Evolutionary conservation across 352 stramenopile genomes (phyloP).

Genomic region (Globisporangium alternatum): DNA sequence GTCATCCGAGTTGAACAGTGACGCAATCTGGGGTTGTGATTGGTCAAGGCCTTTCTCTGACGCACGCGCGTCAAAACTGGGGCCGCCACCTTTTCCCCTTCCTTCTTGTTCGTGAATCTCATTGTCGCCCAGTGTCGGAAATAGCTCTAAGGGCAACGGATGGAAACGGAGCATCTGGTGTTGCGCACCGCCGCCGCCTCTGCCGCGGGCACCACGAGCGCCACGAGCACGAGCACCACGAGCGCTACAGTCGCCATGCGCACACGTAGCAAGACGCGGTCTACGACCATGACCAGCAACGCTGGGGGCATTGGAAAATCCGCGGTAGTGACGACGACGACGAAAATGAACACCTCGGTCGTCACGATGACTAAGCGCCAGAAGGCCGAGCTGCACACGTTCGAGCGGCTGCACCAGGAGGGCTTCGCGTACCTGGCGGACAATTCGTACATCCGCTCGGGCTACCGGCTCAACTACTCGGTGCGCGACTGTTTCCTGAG

Average conservation of each 20-base stretch:
- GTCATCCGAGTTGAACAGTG: background rate
- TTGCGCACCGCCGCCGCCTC: constrained; percentile 8
- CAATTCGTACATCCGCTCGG: constrained; percentile 86
- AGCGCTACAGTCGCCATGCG: constrained; percentile 15
- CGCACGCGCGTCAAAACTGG: constrained; percentile 10
- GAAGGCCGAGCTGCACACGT: constrained; percentile 52
- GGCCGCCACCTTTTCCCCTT: background rate
- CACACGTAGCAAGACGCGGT: constrained; percentile 17
- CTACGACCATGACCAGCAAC: constrained; percentile 1
- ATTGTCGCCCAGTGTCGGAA: constrained; percentile 3
- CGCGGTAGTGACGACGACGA: background rate
- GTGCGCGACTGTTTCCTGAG: constrained; percentile 70
- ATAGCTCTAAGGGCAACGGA: constrained; percentile 6
- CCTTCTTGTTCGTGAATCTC: background rate
- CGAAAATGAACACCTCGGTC: constrained; percentile 11
- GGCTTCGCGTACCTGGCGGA: constrained; percentile 80
- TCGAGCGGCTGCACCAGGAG: constrained; percentile 73
- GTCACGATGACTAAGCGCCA: constrained; percentile 7
- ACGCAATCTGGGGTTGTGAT: constrained; percentile 10
- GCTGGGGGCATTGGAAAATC: background rate
- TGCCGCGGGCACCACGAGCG: background rate
- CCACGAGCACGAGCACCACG: background rate
- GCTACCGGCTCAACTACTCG: constrained; percentile 85
- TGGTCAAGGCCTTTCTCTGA: constrained; percentile 15
- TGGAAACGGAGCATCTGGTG: constrained; percentile 21